Conservation (phyloP, 2,329 filamentous ascomycete genomes). For the Aspergillus sclerotialis region DNA sequence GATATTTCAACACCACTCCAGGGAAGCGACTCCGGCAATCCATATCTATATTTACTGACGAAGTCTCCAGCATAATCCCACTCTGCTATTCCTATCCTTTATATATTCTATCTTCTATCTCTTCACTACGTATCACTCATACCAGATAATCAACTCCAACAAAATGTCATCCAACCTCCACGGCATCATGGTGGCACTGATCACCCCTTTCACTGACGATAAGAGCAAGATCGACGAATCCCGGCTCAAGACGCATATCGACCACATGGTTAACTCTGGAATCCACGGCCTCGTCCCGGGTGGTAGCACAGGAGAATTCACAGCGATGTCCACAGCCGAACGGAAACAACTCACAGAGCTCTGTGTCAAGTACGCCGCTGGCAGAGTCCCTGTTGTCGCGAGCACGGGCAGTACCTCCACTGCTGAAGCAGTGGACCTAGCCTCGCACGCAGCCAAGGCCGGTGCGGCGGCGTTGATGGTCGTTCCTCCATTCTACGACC, state of each 20-base stretch:
- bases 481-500: slow-evolving; percentile 46
- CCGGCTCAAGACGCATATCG: slow-evolving; percentile 39
- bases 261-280: slow-evolving; percentile 39
- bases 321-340: slow-evolving; percentile 37
- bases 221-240: slow-evolving; percentile 34
- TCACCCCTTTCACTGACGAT: slow-evolving; percentile 43
- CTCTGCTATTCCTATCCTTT: neutral
- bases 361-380: slow-evolving; percentile 19
- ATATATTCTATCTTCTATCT: neutral
- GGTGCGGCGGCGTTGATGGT: slow-evolving; percentile 43
- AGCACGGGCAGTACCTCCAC: slow-evolving; percentile 40
- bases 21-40: no score
- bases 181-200: slow-evolving; percentile 45
- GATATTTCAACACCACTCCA: no score
- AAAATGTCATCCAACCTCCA: slow-evolving; percentile 15
- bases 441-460: slow-evolving; percentile 30
- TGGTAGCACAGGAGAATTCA: slow-evolving; percentile 47
- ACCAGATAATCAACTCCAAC: neutral
- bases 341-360: slow-evolving; percentile 39
- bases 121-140: neutral
- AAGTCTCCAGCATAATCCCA: neutral
- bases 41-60: no score
- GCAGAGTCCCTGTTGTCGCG: slow-evolving; percentile 20
- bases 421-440: slow-evolving; percentile 34
- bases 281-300: slow-evolving; percentile 46